Base-by-base conservation (phyloP, 495 filamentous ascomycete genomes). In the Daldinia childiae region DNA sequence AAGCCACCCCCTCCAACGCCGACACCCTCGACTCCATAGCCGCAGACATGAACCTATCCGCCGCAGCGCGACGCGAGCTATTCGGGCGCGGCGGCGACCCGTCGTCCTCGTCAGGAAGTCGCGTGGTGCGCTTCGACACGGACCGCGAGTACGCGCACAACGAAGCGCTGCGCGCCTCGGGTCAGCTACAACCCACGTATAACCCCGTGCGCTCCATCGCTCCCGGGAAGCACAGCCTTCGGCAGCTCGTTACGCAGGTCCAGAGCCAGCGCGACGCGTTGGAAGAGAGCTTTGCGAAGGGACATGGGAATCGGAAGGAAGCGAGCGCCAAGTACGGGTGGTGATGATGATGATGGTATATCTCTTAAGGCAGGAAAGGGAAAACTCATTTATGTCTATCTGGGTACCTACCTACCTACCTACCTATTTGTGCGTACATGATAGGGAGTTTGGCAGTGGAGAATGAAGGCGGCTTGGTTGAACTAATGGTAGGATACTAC, bases 311-410 rank as follows among this genome's bases (percentile, higher is more conserved):
- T 75, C 88, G 91, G 77, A 88, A 85, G 66, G 93, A 96, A 69
- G 93, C 92, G 5, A 91, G 91, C 8, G 87, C 87, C 21, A 88
- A 87, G 74, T 98, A 98, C 84, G 94, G 94, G 6, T 97, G 92
- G 91, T 91, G 79, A 72, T 78, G 77, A 75, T 8, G 29, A 1
- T 8, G 29, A 7, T 32, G 29, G 2, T 32, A 6, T 55, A 11
- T 58, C n/a, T 59, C 6, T 34, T 12, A 26, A n/a, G 24, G 21
- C 1, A 14, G 12, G 15, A 4, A 38, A 6, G 11, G 6, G 34
- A 0, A 4, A 7, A 6, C 5, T 6, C 19, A 43, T 17, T 17
- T 43, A n/a, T n/a, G n/a, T n/a, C n/a, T n/a, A n/a, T n/a, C n/a
- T n/a, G n/a, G n/a, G n/a, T n/a, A n/a, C n/a, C n/a, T n/a, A n/a